Percentiles rank a stretch among this genome's conserved stretches.
Conservation (phyloP, 768 basidiomycete genomes). For the Plicaturopsis crispa region DNA sequence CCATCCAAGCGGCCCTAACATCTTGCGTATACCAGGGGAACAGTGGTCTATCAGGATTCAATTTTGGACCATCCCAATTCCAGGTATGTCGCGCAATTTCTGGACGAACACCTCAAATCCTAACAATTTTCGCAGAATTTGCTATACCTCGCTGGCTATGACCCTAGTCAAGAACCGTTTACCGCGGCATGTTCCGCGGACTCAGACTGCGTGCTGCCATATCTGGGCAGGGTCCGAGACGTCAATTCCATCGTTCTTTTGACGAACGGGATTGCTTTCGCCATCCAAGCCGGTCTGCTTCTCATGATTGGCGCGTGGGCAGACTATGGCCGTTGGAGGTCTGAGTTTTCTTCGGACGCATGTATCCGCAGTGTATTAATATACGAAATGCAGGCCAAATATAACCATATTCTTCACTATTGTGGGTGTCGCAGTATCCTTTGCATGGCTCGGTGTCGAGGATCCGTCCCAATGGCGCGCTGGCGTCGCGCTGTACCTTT, state of each 20-base stretch:
- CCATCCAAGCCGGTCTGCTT: constrained; percentile 62
- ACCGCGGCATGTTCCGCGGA: constrained; percentile 36
- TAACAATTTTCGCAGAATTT: constrained; percentile 66
- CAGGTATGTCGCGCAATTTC: constrained; percentile 9
- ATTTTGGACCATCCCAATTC: constrained; percentile 28
- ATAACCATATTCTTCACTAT: constrained; percentile 73
- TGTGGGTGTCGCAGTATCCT: constrained; percentile 57
- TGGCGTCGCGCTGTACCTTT: constrained; percentile 53
- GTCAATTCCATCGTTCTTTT: constrained; percentile 74
- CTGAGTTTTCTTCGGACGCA: not conserved
- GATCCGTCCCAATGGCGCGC: constrained; percentile 56
- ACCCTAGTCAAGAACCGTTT: constrained; percentile 52
- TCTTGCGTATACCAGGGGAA: constrained; percentile 36
- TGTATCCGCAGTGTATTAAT: not conserved
- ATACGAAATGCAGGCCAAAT: constrained; percentile 43
- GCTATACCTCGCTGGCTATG: constrained; percentile 66
- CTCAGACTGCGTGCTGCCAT: constrained; percentile 58
- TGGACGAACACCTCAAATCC: not conserved
- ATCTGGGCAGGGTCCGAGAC: constrained; percentile 52
- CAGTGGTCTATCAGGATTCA: constrained; percentile 54
- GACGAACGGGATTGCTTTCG: constrained; percentile 76
- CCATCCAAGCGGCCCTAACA: not conserved
- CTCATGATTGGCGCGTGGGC: constrained; percentile 71
- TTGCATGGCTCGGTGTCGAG: constrained; percentile 73
- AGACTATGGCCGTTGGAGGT: constrained; percentile 80